phyloP scores from a whole-genome alignment of 805 yeast genomes.

The Middelhovenomyces tepae region DNA sequence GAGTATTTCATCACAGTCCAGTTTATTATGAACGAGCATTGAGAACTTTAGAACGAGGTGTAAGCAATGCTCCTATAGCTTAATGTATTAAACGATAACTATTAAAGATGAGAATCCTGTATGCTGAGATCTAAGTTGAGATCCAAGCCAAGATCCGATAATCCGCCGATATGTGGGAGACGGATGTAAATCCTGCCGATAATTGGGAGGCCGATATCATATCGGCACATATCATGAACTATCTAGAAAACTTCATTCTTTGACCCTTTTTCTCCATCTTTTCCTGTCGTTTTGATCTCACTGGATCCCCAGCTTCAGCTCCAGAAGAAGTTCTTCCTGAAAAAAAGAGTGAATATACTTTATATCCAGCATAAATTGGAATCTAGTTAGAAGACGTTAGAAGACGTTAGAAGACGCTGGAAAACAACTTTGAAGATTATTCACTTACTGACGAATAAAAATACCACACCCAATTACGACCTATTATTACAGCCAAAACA shows the following conservation, averaged over 20 bases:
- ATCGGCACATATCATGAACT: too few species aligned
- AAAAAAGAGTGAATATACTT: slow-evolving; percentile 34
- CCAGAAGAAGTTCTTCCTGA: slow-evolving; percentile 13
- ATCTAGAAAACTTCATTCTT: slow-evolving; percentile 10
- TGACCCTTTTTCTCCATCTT: slow-evolving; percentile 30
- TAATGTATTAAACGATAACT: slow-evolving; percentile 2
- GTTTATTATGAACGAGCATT: slow-evolving; percentile 27
- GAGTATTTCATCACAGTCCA: slow-evolving; percentile 28
- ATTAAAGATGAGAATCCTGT: slow-evolving; percentile 1
- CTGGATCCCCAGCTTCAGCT: slow-evolving; percentile 9
- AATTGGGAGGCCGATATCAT: too few species aligned
- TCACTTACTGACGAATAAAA: slow-evolving; percentile 31
- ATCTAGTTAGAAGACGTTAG: slow-evolving; percentile 22
- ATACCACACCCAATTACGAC: slow-evolving; percentile 54
- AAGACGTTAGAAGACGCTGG: not conserved
- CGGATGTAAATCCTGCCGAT: too few species aligned
- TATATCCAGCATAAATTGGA: slow-evolving; percentile 46
- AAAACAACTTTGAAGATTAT: not conserved
- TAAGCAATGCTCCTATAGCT: slow-evolving; percentile 14
- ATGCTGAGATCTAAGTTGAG: not conserved
- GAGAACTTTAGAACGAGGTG: slow-evolving; percentile 22
- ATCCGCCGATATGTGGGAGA: too few species aligned
- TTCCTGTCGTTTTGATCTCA: slow-evolving; percentile 29
- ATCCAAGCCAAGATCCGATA: too few species aligned
- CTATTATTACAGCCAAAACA: slow-evolving; percentile 43